Percentiles rank a stretch among this genome's conserved stretches.
phyloP scores from a whole-genome alignment of 495 filamentous ascomycete genomes.

The Darksidea phi region DNA sequence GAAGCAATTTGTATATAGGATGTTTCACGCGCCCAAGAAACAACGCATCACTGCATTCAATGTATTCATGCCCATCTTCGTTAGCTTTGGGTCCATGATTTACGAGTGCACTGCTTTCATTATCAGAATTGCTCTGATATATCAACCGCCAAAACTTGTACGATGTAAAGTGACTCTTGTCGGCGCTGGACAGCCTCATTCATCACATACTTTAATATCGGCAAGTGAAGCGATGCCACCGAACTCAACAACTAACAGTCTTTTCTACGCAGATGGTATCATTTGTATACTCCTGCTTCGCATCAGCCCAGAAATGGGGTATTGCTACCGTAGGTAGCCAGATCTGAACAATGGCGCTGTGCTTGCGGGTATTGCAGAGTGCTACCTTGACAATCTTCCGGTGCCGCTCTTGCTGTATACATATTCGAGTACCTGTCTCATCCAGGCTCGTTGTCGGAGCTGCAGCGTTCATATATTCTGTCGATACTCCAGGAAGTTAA shows the following conservation, averaged over 20 bases:
- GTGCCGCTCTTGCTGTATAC: constrained; percentile 34
- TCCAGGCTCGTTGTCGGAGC: constrained; percentile 35
- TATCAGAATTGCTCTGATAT: constrained; percentile 34
- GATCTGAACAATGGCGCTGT: background rate
- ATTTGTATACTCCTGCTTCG: constrained; percentile 27
- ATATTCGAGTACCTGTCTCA: constrained; percentile 32
- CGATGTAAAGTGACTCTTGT: too few relatives aligned
- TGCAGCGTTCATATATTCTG: constrained; percentile 22
- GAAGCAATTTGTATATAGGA: constrained; percentile 4
- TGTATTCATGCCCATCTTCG: constrained; percentile 23
- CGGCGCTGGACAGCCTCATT: constrained; percentile 31
- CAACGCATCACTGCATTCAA: constrained; percentile 30
- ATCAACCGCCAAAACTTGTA: background rate
- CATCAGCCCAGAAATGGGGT: constrained; percentile 35
- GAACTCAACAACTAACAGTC: constrained; percentile 38
- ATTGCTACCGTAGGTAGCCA: constrained; percentile 18
- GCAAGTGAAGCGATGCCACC: constrained; percentile 31
- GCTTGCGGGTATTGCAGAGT: constrained; percentile 7
- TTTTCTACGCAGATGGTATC: constrained; percentile 38
- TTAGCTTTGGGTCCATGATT: constrained; percentile 29
- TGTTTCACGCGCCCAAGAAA: background rate
- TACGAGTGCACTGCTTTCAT: constrained; percentile 36
- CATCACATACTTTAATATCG: constrained; percentile 37
- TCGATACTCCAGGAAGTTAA: constrained; percentile 15
- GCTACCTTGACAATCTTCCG: constrained; percentile 28